phyloP scores from a whole-genome alignment of 225 moss, liverwort and hornwort species.

The Physcomitrellopsis africana region DNA sequence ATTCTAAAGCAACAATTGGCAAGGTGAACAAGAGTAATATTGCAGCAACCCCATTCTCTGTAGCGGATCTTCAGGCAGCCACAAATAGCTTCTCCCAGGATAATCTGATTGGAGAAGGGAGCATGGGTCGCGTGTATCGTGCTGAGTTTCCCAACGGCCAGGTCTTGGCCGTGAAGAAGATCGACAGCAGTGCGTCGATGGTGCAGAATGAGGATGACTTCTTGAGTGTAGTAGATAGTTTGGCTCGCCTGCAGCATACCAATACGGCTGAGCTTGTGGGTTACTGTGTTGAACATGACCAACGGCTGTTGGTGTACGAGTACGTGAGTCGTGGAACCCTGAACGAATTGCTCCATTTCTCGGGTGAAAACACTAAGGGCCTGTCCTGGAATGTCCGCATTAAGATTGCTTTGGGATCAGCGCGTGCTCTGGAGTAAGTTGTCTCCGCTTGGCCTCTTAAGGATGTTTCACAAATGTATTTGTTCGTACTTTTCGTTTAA shows the following conservation, averaged over 20 bases:
- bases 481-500: background rate
- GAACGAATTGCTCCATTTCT: slow-evolving; percentile 61
- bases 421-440: slow-evolving; percentile 70
- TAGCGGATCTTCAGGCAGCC: slow-evolving; percentile 73
- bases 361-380: slow-evolving; percentile 55
- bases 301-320: slow-evolving; percentile 65
- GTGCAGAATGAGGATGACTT: slow-evolving; percentile 75
- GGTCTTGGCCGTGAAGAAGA: slow-evolving; percentile 74
- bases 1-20: slow-evolving; percentile 32
- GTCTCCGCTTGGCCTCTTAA: background rate
- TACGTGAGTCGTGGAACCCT: slow-evolving; percentile 67
- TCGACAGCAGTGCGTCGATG: slow-evolving; percentile 59
- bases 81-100: slow-evolving; percentile 74
- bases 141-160: slow-evolving; percentile 63
- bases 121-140: slow-evolving; percentile 62
- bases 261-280: slow-evolving; percentile 72
- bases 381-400: slow-evolving; percentile 75
- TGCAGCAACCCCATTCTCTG: slow-evolving; percentile 58
- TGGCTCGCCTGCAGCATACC: slow-evolving; percentile 61
- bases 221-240: slow-evolving; percentile 52
- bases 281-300: slow-evolving; percentile 66
- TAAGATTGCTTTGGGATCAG: slow-evolving; percentile 72
- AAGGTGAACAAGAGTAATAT: slow-evolving; percentile 59
- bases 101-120: slow-evolving; percentile 64
- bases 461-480: background rate